Conservation (phyloP, 2,329 filamentous ascomycete species). For the Penicillium brevicompactum region DNA sequence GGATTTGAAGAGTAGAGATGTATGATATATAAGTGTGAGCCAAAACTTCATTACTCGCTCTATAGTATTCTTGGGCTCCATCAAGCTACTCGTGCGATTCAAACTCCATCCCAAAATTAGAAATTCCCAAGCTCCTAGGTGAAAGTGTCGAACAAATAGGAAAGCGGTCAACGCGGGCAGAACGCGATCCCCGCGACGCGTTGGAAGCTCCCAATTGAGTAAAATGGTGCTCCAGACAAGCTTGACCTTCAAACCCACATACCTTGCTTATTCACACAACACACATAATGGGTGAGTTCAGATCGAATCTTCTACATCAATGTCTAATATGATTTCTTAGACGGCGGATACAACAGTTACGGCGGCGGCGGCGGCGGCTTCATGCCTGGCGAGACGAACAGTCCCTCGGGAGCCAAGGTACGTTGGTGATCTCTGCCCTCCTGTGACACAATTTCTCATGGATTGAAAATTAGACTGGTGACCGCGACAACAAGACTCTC, state of each 20-base stretch:
- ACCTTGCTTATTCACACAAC: slow-evolving; percentile 13
- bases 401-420: slow-evolving; percentile 50
- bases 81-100: too few species aligned
- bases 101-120: too few species aligned
- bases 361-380: slow-evolving; percentile 63
- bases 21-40: not conserved
- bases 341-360: slow-evolving; percentile 49
- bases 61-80: too few species aligned
- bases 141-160: not conserved
- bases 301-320: too few species aligned
- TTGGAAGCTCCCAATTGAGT: slow-evolving; percentile 41
- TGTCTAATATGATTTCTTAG: slow-evolving; percentile 22
- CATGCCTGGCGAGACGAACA: slow-evolving; percentile 55
- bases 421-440: not conserved
- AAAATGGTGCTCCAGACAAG: slow-evolving; percentile 32
- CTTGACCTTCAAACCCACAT: slow-evolving; percentile 6
- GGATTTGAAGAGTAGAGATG: not conserved
- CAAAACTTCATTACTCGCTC: too few species aligned
- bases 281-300: slow-evolving; percentile 32
- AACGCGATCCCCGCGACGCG: slow-evolving; percentile 35
- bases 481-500: slow-evolving; percentile 76
- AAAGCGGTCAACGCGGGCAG: not conserved
- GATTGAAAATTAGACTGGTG: slow-evolving; percentile 34
- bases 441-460: not conserved
- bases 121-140: not conserved